These are phyloP conservation scores for Senna siamea DNA, from an alignment of 306 rosid genomes.

Conservation along the genomic window DNA sequence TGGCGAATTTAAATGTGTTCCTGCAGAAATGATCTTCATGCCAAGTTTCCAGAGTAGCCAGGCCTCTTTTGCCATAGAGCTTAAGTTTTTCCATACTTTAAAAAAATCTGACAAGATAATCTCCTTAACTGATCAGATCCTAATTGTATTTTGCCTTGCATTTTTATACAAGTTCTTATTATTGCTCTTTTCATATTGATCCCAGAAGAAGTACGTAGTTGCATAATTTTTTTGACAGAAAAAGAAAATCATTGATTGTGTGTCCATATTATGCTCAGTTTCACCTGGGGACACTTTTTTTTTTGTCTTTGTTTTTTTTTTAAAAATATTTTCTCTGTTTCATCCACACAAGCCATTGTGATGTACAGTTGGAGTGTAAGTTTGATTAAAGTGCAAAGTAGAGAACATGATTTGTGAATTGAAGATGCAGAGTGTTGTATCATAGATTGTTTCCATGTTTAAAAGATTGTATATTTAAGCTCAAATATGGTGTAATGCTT, in stretches of 20 bases:
- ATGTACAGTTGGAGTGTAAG: conserved; percentile 31
- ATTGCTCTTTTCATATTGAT: conserved; percentile 31
- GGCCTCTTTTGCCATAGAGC: conserved; percentile 47
- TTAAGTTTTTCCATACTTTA: conserved; percentile 32
- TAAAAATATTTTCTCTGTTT: background rate
- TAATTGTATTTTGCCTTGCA: conserved; percentile 36
- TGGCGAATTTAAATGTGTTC: conserved; percentile 42
- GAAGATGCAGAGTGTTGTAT: conserved; percentile 4
- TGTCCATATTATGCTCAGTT: background rate
- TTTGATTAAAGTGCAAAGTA: conserved; percentile 24
- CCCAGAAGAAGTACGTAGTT: background rate
- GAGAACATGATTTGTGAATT: conserved; percentile 18
- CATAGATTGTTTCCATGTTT: no score
- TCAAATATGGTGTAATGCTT: no score
- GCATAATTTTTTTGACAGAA: background rate
- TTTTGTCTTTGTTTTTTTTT: no score
- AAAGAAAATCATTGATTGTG: background rate
- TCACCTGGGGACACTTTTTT: background rate
- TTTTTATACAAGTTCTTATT: conserved; percentile 41
- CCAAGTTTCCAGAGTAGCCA: conserved; percentile 36
- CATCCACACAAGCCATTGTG: conserved; percentile 23
- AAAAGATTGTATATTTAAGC: no score
- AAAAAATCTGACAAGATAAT: conserved; percentile 32
- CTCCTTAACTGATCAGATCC: conserved; percentile 52
- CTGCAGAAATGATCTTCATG: conserved; percentile 43